Base-by-base conservation (phyloP, 345 rosid genomes). In the Orychophragmus violaceus region DNA sequence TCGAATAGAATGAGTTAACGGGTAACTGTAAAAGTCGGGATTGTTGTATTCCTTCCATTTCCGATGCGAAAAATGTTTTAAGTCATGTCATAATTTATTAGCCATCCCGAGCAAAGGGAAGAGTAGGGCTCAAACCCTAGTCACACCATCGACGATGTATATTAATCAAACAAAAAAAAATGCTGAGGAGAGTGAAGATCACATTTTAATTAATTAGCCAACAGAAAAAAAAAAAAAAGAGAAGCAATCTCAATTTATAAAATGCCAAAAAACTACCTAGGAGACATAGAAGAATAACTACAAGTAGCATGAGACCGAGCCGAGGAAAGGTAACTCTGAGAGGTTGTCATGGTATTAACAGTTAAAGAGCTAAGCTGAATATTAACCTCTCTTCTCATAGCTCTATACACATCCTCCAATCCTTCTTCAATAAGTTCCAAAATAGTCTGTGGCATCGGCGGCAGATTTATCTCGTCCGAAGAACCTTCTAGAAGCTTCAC, bases 281-380 rank as follows among this genome's bases (percentile, higher is more conserved):
- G 96, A 11, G 96, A 92, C 98, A 92, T 92, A 11, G 96, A 80
- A 3, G 98, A 89, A 68, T 83, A 75, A 74, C 95, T 89, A 49
- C 91, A 92, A 2, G 98, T 83, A 41, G 98, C 98, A n/a, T 53
- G 85, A 60, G 98, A 83, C 8, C 46, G 79, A 60, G 96, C 82
- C 0, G 73, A 74, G 8, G 89, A 80, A 29, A 74, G 68, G 29
- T 68, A 79, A 39, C 71, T 76, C 8, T 81, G 77, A 55, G 78
- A 67, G n/a, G 74, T 68, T 68, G 74, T 68, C 28, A 52, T 29
- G 13, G 65, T 68, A 48, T 62, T 68, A 24, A 68, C 37, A 3
- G 85, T 80, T 60, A 80, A 84, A 56, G 96, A 79, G 68, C 90
- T 83, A 52, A 74, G 23, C 30, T 32, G 71, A 13, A 79, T 84